A percentile compares a stretch with the other conserved stretches of the same genome.
Evolutionary conservation across 805 yeast genomes (phyloP).

Genomic region (Metschnikowia drakensbergensis): DNA sequence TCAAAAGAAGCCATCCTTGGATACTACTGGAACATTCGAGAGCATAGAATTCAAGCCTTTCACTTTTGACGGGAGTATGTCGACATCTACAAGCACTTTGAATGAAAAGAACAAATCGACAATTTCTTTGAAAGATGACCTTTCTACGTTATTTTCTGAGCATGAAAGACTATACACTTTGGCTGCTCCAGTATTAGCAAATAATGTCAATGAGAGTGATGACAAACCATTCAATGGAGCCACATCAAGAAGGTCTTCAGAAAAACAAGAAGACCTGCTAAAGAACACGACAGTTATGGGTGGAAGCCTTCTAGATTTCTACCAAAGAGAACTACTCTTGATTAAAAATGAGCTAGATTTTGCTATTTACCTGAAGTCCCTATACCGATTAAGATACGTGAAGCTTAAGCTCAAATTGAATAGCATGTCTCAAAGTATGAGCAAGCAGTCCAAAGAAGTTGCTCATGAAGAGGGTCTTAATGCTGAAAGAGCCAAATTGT

Average conservation of each 20-base stretch:
- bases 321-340: slow-evolving; percentile 55
- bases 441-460: background rate
- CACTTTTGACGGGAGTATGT: slow-evolving; percentile 9
- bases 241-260: background rate
- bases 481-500: slow-evolving; percentile 10
- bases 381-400: slow-evolving; percentile 21
- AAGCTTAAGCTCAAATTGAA: slow-evolving; percentile 15
- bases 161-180: slow-evolving; percentile 29
- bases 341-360: slow-evolving; percentile 60
- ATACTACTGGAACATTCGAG: background rate
- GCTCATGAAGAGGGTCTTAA: slow-evolving; percentile 10
- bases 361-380: slow-evolving; percentile 47
- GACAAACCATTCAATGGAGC: background rate
- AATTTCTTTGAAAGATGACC: slow-evolving; percentile 7
- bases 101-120: background rate
- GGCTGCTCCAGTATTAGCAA: slow-evolving; percentile 2
- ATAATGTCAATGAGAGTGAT: slow-evolving; percentile 1
- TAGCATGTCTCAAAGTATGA: slow-evolving; percentile 6
- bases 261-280: background rate
- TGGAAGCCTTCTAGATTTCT: slow-evolving; percentile 39
- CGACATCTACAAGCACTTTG: background rate
- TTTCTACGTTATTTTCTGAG: slow-evolving; percentile 28
- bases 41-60: slow-evolving; percentile 10
- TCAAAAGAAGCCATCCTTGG: background rate
- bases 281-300: background rate